Base-by-base conservation (phyloP, 768 basidiomycete genomes). In the Hygrophoropsis aurantiaca region DNA sequence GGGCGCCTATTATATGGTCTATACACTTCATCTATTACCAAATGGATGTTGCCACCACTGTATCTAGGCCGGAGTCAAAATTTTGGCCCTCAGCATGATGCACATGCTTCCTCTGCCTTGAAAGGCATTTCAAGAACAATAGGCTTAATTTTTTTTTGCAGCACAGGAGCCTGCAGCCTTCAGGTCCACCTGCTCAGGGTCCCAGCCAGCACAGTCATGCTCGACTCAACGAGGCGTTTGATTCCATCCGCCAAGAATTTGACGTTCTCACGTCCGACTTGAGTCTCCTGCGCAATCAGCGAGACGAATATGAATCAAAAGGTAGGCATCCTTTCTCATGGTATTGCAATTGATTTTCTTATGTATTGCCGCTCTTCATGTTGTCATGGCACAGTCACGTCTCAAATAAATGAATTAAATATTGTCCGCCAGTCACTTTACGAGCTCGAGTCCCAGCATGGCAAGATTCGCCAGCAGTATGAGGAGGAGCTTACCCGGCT, bases 301-400 rank as follows among this genome's bases (percentile, higher is more conserved):
- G 90, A 41, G 94, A 97, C 55, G 95, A 97, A 47, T 89, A 84
- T 62, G 94, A 97, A 69, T 74, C 73, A 5, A 94, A 93, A 77
- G 80, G 95, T 94, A 53, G 47, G 84, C 74, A 18, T 19, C 27
- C 16, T 24, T 38, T 38, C 33, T 35, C 38, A 15, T 7, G 20
- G 7, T 11, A 24, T 6, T 15, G 27, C 7, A 18, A 11, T 19
- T 39, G 50, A n/a, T 23, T 44, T 37, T 20, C 5, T 44, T 27
- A 40, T 30, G n/a, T 42, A 44, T 33, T 33, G 50, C 54, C 46
- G 58, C 49, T 42, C 43, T 23, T 9, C 41, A 21, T 41, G 46
- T 20, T 48, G 42, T 30, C 40, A 36, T 46, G 40, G 27, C 19
- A 1, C 62, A 91, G 90, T 91, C 40, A 77, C 79, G 4, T 74